These are phyloP conservation scores for Populus tremula DNA, from an alignment of 345 rosid genomes.

Conservation along the genomic window DNA sequence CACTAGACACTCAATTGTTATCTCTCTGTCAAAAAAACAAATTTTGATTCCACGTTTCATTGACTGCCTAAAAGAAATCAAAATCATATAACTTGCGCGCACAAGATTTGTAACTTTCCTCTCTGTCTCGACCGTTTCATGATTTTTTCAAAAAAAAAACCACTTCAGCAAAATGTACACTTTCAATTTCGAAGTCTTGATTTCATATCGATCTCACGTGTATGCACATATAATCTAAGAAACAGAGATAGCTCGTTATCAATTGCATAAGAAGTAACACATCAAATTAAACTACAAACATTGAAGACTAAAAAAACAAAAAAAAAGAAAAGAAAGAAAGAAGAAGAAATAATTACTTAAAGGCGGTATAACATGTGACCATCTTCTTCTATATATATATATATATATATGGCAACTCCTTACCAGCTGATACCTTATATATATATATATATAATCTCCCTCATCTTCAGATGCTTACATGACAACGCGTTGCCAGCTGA, in stretches of 20 bases:
- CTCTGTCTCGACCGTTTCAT: background rate
- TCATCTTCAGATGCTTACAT: constrained; percentile 55
- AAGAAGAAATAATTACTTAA: constrained; percentile 7
- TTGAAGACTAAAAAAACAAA: background rate
- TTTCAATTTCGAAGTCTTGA: background rate
- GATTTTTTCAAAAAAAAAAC: background rate
- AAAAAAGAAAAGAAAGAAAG: too few relatives aligned
- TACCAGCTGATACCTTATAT: too few relatives aligned
- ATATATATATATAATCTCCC: too few relatives aligned
- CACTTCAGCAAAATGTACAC: background rate
- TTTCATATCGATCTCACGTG: background rate
- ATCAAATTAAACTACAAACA: background rate
- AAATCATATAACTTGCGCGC: background rate
- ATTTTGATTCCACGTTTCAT: background rate
- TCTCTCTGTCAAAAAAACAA: background rate
- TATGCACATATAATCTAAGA: background rate
- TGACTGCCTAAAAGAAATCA: background rate
- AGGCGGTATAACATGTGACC: constrained; percentile 1
- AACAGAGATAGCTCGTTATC: constrained; percentile 5
- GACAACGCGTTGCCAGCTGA: constrained; percentile 47
- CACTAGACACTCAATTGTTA: constrained; percentile 15
- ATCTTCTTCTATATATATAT: background rate
- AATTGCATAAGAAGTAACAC: background rate
- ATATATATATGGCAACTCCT: too few relatives aligned
- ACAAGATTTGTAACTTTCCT: background rate